phyloP scores from a whole-genome alignment of 495 filamentous ascomycete species.

The Lepraria neglecta region DNA sequence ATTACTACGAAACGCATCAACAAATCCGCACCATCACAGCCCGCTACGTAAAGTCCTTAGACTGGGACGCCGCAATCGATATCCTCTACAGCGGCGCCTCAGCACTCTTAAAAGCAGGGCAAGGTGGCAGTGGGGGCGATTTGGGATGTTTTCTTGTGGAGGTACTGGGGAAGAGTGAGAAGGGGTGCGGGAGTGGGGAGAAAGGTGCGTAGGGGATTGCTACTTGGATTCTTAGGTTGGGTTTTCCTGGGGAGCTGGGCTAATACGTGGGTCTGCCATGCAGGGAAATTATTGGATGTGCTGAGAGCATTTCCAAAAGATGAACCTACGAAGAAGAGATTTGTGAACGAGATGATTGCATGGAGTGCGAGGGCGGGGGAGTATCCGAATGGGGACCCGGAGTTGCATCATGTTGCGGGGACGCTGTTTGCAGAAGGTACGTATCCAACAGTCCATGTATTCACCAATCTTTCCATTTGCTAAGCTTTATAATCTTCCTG shows the following conservation, averaged over 20 bases:
- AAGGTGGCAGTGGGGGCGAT: slow-evolving; percentile 89
- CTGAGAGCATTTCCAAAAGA: slow-evolving; percentile 72
- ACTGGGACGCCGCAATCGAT: slow-evolving; percentile 78
- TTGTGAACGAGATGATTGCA: slow-evolving; percentile 77
- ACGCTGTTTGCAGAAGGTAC: slow-evolving; percentile 75
- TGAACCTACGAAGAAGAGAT: slow-evolving; percentile 87
- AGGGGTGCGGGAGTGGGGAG: slow-evolving; percentile 59
- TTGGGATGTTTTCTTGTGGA: slow-evolving; percentile 78
- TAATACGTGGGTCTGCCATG: background rate
- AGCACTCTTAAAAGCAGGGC: slow-evolving; percentile 77
- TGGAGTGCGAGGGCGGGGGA: slow-evolving; percentile 84
- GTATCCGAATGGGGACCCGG: slow-evolving; percentile 86
- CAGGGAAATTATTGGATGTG: slow-evolving; percentile 35
- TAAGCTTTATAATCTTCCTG: background rate
- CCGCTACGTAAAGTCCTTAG: slow-evolving; percentile 78
- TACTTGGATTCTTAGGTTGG: background rate
- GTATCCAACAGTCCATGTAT: slow-evolving; percentile 1
- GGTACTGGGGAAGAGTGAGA: slow-evolving; percentile 76
- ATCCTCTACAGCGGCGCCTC: slow-evolving; percentile 79
- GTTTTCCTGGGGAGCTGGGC: background rate
- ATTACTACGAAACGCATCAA: slow-evolving; percentile 96
- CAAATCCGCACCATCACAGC: slow-evolving; percentile 90
- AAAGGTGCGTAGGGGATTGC: slow-evolving; percentile 45
- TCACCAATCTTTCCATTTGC: background rate
- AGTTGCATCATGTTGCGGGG: slow-evolving; percentile 89